Conservation (phyloP, 176 grass and related monocot species). For the Poa annua region DNA sequence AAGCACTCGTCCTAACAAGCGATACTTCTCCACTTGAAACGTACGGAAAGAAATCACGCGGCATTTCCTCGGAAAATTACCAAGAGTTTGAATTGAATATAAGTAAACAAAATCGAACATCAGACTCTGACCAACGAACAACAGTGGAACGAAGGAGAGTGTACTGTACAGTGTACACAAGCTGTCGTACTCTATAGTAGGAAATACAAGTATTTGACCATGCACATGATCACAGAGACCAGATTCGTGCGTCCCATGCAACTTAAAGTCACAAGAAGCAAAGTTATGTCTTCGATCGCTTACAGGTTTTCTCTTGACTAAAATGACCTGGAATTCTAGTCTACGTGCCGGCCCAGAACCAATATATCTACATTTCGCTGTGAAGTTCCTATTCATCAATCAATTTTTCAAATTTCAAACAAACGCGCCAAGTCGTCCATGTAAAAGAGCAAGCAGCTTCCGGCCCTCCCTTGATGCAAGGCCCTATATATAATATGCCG, state of each 20-base stretch:
- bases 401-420: neutral
- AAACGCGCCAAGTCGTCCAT: conserved; percentile 22
- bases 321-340: neutral
- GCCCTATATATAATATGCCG: conserved; percentile 27
- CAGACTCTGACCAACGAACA: conserved; percentile 18
- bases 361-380: neutral
- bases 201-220: conserved; percentile 25
- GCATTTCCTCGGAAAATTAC: conserved; percentile 33
- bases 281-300: too few relatives aligned
- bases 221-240: neutral
- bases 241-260: neutral
- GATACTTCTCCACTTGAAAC: conserved; percentile 1
- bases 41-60: neutral
- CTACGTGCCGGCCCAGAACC: too few relatives aligned
- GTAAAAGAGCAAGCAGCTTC: conserved; percentile 41
- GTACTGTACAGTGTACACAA: neutral
- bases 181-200: conserved; percentile 11
- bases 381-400: conserved; percentile 9
- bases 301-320: neutral
- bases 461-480: neutral
- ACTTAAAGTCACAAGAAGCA: too few relatives aligned
- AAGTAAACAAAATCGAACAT: neutral
- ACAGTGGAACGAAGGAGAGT: neutral
- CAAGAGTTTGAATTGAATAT: conserved; percentile 19
- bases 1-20: neutral